Evolutionary conservation across 2,329 filamentous ascomycete genomes (phyloP).

Genomic region (Fusarium protoensiforme): DNA sequence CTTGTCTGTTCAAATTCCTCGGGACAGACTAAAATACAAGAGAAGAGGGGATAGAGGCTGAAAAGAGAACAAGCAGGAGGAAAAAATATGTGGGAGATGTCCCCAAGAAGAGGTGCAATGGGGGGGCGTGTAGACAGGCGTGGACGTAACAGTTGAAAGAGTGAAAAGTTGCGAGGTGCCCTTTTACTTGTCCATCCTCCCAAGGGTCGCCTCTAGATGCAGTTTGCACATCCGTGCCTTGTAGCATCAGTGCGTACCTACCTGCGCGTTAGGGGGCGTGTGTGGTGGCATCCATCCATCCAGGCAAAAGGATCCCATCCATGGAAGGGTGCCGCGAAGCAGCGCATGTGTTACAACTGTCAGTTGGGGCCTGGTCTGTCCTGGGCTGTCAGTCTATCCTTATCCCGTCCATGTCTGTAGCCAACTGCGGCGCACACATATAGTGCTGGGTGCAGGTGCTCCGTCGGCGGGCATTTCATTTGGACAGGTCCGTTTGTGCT

Average conservation of each 20-base stretch:
- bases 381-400: constrained; percentile 3
- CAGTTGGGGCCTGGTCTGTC: constrained; percentile 9
- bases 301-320: constrained; percentile 16
- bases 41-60: constrained; percentile 9
- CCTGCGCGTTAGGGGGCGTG: constrained; percentile 15
- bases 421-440: background rate
- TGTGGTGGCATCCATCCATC: constrained; percentile 16
- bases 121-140: background rate
- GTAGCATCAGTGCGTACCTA: constrained; percentile 23
- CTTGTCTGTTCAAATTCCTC: background rate
- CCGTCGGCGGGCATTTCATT: background rate
- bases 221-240: constrained; percentile 31
- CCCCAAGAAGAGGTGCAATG: background rate
- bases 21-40: constrained; percentile 8
- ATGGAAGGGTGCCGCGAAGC: background rate
- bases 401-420: background rate
- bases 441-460: background rate
- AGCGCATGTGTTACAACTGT: constrained; percentile 25
- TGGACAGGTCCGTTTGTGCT: background rate
- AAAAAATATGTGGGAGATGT: constrained; percentile 16
- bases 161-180: constrained; percentile 4
- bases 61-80: background rate
- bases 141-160: background rate
- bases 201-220: constrained; percentile 26
- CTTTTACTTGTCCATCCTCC: background rate